Base-by-base conservation (phyloP, 2,329 filamentous ascomycete genomes). In the Periconia macrospinosa region DNA sequence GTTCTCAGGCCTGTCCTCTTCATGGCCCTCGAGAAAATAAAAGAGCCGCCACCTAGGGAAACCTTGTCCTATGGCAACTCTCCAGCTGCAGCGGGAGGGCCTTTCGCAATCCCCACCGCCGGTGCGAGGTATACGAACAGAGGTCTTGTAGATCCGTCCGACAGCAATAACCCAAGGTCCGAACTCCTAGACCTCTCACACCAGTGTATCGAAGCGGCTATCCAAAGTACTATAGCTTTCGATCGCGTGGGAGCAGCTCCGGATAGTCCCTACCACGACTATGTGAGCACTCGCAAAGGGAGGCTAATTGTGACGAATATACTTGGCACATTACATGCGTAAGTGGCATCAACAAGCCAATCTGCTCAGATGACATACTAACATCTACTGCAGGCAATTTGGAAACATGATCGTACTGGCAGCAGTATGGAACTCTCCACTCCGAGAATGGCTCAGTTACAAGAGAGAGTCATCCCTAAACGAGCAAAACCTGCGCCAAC, bases 281-380 rank as follows among this genome's bases (percentile, higher is more conserved):
- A 89, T 78, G 66, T 87, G 81, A 57, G 83, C 80, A 62, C 79
- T 74, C 67, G 90, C 78, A 64, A 58, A 45, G 77, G 83, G 56
- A 84, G 91, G 30, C 85, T 90, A 9, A 88, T 97, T 48, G 87
- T 97, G 51, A 97, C 93, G n/a, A 97, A 97, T 65, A 87, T 96
- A 20, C 96, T 96, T 75, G 92, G 93, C 49, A 97, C 93, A 17
- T 89, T 92, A 57, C 93, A 97, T 80, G 92, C 93, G 90, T 96
- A 89, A 85, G 91, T 86, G 6, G 6, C 14, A 23, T 6, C 23
- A 13, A 13, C 14, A 45, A 13, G 37, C 18, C 45, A 45, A 45
- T 19, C 14, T 37, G 11, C 11, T 13, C 11, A 40, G 48, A 53
- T 58, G 56, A 55, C 56, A 58, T 62, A 53, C 11, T 23, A 13